Evolutionary conservation across 495 filamentous ascomycete species (phyloP).

Genomic region (Talaromyces proteolyticus): DNA sequence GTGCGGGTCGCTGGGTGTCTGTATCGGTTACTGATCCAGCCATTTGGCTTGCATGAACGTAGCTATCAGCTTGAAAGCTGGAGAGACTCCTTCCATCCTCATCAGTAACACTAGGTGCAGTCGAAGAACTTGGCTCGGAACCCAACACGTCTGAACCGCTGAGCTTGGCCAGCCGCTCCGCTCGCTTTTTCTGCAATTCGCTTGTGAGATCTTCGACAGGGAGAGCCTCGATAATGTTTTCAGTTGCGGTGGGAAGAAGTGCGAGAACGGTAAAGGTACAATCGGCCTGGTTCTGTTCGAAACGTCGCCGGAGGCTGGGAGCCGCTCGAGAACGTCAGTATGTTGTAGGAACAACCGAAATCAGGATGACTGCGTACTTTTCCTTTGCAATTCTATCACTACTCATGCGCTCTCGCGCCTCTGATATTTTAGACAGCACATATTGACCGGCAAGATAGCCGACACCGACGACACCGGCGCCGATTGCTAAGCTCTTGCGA

Average conservation of each 20-base stretch:
- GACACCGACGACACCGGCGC: constrained; percentile 77
- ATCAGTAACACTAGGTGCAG: constrained; percentile 70
- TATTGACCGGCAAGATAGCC: constrained; percentile 93
- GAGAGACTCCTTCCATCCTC: constrained; percentile 75
- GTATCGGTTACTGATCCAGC: constrained; percentile 41
- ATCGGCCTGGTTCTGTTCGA: constrained; percentile 98
- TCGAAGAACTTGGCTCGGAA: constrained; percentile 58
- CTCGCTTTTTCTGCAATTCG: constrained; percentile 91
- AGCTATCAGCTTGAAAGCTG: constrained; percentile 73
- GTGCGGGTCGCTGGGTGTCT: constrained; percentile 48
- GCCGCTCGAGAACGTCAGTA: constrained; percentile 2
- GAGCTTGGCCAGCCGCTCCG: constrained; percentile 60
- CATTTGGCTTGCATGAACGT: constrained; percentile 72
- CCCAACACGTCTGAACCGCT: constrained; percentile 43
- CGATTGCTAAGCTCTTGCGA: constrained; percentile 81
- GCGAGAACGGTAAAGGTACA: constrained; percentile 97
- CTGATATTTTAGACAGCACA: constrained; percentile 80
- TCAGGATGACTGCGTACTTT: constrained; percentile 72
- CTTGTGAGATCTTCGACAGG: constrained; percentile 85
- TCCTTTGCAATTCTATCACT: constrained; percentile 91
- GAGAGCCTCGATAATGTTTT: constrained; percentile 80
- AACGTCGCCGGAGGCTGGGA: constrained; percentile 79
- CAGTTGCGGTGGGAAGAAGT: constrained; percentile 83
- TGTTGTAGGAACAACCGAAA: constrained; percentile 7
- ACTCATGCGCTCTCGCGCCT: constrained; percentile 91